Evolutionary conservation across 495 filamentous ascomycete species (phyloP), one percentile per base, ranked within the genome.

Genomic region (Chaetomidium leptoderma): DNA sequence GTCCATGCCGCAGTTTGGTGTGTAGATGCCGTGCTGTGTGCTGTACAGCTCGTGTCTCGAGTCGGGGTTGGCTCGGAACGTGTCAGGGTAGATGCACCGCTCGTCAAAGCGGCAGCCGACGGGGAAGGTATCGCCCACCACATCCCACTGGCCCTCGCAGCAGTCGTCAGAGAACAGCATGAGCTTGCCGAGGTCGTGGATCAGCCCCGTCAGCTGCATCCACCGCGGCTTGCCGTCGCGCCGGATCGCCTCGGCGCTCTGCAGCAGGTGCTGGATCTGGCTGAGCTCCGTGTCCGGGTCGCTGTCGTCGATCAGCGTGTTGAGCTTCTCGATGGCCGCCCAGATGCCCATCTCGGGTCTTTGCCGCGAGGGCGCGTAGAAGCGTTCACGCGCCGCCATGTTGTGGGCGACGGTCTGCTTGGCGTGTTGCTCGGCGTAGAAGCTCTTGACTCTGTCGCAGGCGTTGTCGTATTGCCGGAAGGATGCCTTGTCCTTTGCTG

Each of bases 121-220:
- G 30, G 91, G 90, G 74, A 95, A 95, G 0, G 89, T 92, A 64
- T 96, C 91, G 16, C 91, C 91, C 11, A 96, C 90, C 14, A 95
- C 89, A 65, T 93, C 91, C 91, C 91, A 95, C 69, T 96, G 91
- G 45, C 91, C 90, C 56, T 86, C 72, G 10, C 86, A 88, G n/a
- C 88, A 89, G 49, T 82, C 86, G 70, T 85, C 89, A 74, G 93
- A 91, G 78, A 84, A 92, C 9, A 70, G 63, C 32, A 95, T 81
- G 16, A 95, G 80, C 73, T 95, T 96, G 61, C 91, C 91, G 14
- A 95, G 78, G 61, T 95, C 91, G 70, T 96, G 91, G 61, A 96
- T 87, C n/a, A 95, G 79, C 1, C 91, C 90, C 0, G 85, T 88
- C 21, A 95, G 73, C 70, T 95, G 91, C 88, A 95, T 92, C 91